These are phyloP conservation scores for Notholithocarpus densiflorus DNA, from an alignment of 306 rosid genomes.

Conservation along the genomic window DNA sequence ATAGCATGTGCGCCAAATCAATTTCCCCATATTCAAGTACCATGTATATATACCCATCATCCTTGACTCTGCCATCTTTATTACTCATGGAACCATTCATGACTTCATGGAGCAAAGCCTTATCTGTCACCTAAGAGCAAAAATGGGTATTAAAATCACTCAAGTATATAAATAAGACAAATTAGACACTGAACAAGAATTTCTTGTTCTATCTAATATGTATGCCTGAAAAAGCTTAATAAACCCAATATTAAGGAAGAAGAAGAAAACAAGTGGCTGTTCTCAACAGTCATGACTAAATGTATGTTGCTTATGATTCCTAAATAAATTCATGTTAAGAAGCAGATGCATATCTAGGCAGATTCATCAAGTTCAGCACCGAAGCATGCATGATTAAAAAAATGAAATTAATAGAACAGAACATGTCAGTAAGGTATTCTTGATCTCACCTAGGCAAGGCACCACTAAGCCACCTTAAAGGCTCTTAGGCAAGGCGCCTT, in stretches of 20 bases:
- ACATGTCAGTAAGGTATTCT: neutral
- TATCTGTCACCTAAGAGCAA: slow-evolving; percentile 78
- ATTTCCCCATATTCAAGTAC: slow-evolving; percentile 98
- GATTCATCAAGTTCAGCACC: neutral
- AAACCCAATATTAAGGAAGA: neutral
- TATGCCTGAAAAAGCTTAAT: neutral
- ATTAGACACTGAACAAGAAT: neutral
- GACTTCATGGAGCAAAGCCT: slow-evolving; percentile 75
- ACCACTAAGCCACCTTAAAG: too few relatives aligned
- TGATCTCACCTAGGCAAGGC: too few relatives aligned
- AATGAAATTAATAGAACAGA: neutral
- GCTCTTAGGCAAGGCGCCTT: too few relatives aligned
- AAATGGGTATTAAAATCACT: neutral
- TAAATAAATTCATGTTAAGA: neutral
- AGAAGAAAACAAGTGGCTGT: neutral
- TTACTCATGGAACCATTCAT: slow-evolving; percentile 63
- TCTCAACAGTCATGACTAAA: neutral
- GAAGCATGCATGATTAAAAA: neutral
- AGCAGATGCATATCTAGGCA: neutral
- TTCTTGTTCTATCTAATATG: neutral
- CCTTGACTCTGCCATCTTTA: slow-evolving; percentile 89
- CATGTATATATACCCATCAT: slow-evolving; percentile 93
- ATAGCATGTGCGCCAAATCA: slow-evolving; percentile 98
- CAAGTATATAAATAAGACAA: slow-evolving; percentile 7
- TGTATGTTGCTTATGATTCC: neutral